Base-by-base conservation (phyloP, 305 asterid genomes). In the Solanum hybrid region DNA sequence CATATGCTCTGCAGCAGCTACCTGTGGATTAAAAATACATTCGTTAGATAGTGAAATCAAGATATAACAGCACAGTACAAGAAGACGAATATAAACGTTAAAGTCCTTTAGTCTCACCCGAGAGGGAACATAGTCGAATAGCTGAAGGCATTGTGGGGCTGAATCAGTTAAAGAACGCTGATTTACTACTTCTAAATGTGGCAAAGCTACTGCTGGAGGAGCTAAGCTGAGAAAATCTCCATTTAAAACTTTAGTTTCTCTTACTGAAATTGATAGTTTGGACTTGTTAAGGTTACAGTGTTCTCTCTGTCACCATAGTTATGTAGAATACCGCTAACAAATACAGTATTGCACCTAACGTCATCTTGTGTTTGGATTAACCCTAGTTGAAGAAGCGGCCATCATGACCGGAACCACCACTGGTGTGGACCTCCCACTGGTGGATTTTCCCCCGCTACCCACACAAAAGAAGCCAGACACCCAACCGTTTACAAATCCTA, bases 221-320 rank as follows among this genome's bases (percentile, higher is more conserved):
- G 97, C 97, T 92, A 96, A 88, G 4, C 95, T 89, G 84, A 96
- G 95, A 76, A 96, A 95, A 89, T 95, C 95, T 89, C 95, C 95
- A 61, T 88, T 91, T 89, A 95, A 90, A 91, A 18, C 89, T 94
- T 87, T 92, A 16, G 89, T 90, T 67, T 93, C 94, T 77, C 71
- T 29, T 11, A 64, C 14, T 29, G 89, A 89, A 90, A 93, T 36
- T 39, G 83, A 34, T 39, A 89, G 85, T 76, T 88, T 26, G 34
- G 86, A 18, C 87, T 91, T 37, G 40, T 37, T 37, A 37, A 37
- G 40, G 40, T 37, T 37, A 37, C 11, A 3, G 40, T 37, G 40
- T 37, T 37, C 11, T 37, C 40, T 37, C 11, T 37, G 40, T 37
- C 40, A 37, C 11, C 40, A 37, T 37, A 37, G 40, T 37, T 8